Percentiles rank a stretch among this genome's conserved stretches.
Conservation (phyloP, 2,329 filamentous ascomycete genomes). For the Aspergillus tanneri region DNA sequence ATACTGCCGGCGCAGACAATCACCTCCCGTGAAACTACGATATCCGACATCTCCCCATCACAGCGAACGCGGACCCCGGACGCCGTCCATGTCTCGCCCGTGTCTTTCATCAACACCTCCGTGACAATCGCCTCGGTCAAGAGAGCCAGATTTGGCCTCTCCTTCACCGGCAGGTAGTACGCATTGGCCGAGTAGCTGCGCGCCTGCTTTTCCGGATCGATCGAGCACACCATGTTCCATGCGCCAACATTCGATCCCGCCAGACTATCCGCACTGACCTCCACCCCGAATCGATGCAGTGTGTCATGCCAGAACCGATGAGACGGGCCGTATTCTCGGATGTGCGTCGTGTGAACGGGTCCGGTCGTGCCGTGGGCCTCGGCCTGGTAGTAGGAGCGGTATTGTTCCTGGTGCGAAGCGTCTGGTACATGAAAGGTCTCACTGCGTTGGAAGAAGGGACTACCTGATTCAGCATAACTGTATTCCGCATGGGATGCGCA, state of each 20-base stretch:
- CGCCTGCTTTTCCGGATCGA: slow-evolving; percentile 31
- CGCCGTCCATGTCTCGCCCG: slow-evolving; percentile 29
- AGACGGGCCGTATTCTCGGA: slow-evolving; percentile 27
- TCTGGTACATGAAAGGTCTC: slow-evolving; percentile 44
- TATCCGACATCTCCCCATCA: slow-evolving; percentile 34
- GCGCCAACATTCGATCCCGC: slow-evolving; percentile 43
- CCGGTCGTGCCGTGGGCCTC: slow-evolving; percentile 32
- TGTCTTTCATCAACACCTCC: slow-evolving; percentile 41
- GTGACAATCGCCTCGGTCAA: slow-evolving; percentile 49
- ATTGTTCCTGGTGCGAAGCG: slow-evolving; percentile 23
- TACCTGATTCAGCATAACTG: slow-evolving; percentile 25
- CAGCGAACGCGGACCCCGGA: slow-evolving; percentile 46
- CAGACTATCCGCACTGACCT: slow-evolving; percentile 39
- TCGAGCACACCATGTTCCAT: slow-evolving; percentile 34
- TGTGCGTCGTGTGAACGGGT: slow-evolving; percentile 32
- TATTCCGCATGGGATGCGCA: neutral
- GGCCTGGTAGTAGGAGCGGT: slow-evolving; percentile 22
- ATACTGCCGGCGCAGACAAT: slow-evolving; percentile 60
- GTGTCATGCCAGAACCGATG: slow-evolving; percentile 50
- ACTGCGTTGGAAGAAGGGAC: slow-evolving; percentile 53
- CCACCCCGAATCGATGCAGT: slow-evolving; percentile 38
- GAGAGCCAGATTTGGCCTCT: slow-evolving; percentile 49
- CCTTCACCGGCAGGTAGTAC: slow-evolving; percentile 41
- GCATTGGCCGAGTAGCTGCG: slow-evolving; percentile 46
- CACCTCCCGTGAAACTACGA: slow-evolving; percentile 50